These are phyloP conservation scores for Penicillium capsulatum DNA, from an alignment of 2,329 filamentous ascomycete species.

Conservation along the genomic window DNA sequence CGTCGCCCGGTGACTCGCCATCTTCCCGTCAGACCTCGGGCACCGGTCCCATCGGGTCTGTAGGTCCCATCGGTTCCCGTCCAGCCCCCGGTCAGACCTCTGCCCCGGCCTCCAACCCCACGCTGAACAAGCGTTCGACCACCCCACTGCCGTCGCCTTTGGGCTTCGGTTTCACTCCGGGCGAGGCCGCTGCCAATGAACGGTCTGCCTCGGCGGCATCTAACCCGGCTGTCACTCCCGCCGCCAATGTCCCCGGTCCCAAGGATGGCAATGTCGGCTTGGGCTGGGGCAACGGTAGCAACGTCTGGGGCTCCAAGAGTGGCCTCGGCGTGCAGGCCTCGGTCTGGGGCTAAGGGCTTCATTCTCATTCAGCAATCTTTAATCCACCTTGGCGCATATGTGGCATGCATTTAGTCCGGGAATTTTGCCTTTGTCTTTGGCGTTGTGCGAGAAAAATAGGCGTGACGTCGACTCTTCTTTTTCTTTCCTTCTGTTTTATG, in stretches of 20 bases:
- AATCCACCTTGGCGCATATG: slow-evolving; percentile 5
- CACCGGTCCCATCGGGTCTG: slow-evolving; percentile 57
- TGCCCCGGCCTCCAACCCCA: slow-evolving; percentile 50
- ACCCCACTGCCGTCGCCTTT: slow-evolving; percentile 89
- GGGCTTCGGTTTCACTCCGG: slow-evolving; percentile 64
- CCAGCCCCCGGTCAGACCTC: slow-evolving; percentile 59
- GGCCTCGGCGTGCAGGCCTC: slow-evolving; percentile 82
- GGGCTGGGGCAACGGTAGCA: slow-evolving; percentile 74
- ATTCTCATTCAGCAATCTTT: neutral
- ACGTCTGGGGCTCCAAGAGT: slow-evolving; percentile 80
- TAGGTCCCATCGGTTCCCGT: slow-evolving; percentile 90
- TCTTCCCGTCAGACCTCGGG: slow-evolving; percentile 60
- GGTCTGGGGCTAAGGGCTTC: slow-evolving; percentile 71
- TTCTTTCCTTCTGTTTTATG: slow-evolving; percentile 1
- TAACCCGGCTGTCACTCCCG: slow-evolving; percentile 52
- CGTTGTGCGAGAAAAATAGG: slow-evolving; percentile 23
- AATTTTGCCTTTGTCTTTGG: slow-evolving; percentile 19
- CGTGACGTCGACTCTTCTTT: too few species aligned
- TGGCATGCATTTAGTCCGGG: slow-evolving; percentile 18
- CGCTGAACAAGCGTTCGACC: slow-evolving; percentile 74
- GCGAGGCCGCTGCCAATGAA: slow-evolving; percentile 50
- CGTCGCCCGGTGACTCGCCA: slow-evolving; percentile 76
- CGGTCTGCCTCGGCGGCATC: slow-evolving; percentile 55
- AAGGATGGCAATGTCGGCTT: slow-evolving; percentile 47
- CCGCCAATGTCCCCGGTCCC: slow-evolving; percentile 27